phyloP scores from a whole-genome alignment of 2,329 filamentous ascomycete genomes.

The Phialophora verrucosa region DNA sequence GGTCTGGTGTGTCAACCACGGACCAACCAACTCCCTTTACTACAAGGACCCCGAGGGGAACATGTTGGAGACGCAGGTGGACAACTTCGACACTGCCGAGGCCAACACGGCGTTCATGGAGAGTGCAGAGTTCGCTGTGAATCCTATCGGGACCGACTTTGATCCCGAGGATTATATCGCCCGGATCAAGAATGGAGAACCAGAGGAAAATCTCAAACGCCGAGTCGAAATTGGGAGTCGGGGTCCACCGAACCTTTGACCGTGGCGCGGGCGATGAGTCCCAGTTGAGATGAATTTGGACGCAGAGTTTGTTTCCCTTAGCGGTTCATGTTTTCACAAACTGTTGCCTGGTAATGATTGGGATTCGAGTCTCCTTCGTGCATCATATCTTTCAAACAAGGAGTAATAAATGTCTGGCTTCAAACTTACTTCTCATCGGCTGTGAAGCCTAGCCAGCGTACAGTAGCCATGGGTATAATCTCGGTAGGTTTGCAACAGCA shows the following conservation, averaged over 20 bases:
- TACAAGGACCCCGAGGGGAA: conserved; percentile 59
- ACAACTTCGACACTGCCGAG: conserved; percentile 45
- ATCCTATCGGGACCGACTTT: conserved; percentile 22
- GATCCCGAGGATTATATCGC: conserved; percentile 21
- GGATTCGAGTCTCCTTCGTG: neutral
- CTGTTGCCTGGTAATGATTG: neutral
- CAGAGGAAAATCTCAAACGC: conserved; percentile 17
- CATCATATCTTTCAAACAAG: neutral
- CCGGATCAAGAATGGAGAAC: conserved; percentile 15
- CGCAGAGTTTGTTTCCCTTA: no score
- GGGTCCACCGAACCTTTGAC: conserved; percentile 3
- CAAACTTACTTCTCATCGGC: no score
- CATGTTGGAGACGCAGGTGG: conserved; percentile 55
- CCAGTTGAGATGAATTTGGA: neutral
- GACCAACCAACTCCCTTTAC: conserved; percentile 55
- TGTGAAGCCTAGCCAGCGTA: no score
- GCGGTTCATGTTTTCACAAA: neutral
- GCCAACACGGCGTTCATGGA: conserved; percentile 13
- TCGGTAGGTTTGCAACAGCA: no score
- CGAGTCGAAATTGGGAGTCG: conserved; percentile 12
- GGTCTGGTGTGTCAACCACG: conserved; percentile 55
- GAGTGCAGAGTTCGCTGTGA: conserved; percentile 12
- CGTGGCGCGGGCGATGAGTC: neutral
- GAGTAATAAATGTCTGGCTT: no score
- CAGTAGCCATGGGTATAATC: no score